These are phyloP conservation scores for Pseudotulostoma volvatum DNA, from an alignment of 495 filamentous ascomycete genomes.

Conservation along the genomic window DNA sequence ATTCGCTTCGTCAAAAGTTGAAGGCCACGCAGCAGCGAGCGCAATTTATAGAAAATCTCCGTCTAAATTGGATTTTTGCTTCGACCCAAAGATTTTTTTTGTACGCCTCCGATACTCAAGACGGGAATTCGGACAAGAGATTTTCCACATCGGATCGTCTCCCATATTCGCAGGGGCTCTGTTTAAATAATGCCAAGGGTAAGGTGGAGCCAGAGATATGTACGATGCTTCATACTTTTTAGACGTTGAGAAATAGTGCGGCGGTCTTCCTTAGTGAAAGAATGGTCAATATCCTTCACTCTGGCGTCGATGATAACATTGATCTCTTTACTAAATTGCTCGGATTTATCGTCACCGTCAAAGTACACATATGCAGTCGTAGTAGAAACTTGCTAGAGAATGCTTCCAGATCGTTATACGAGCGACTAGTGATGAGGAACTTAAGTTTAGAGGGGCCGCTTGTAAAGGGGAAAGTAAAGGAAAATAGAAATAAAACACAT, in stretches of 20 bases:
- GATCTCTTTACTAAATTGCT: constrained; percentile 19
- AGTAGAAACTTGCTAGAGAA: constrained; percentile 6
- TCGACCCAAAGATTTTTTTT: too few species aligned
- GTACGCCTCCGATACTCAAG: too few species aligned
- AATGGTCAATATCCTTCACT: constrained; percentile 7
- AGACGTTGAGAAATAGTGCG: constrained; percentile 12
- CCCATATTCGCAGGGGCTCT: too few species aligned
- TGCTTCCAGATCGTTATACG: constrained; percentile 15
- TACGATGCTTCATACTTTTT: constrained; percentile 20
- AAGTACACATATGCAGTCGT: constrained; percentile 9
- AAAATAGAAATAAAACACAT: too few species aligned
- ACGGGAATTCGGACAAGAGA: too few species aligned
- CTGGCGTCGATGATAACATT: constrained; percentile 21
- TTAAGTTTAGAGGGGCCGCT: too few species aligned
- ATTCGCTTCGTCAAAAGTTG: too few species aligned
- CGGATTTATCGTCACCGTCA: constrained; percentile 17
- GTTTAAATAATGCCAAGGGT: constrained; percentile 17
- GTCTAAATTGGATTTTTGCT: too few species aligned
- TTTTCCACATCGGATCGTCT: too few species aligned
- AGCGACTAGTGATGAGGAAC: constrained; percentile 23
- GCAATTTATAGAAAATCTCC: too few species aligned
- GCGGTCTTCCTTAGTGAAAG: constrained; percentile 4
- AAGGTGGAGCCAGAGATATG: constrained; percentile 29
- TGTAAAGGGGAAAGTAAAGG: too few species aligned
- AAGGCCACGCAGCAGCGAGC: too few species aligned